These are phyloP conservation scores for Monilinia laxa DNA, from an alignment of 2,329 filamentous ascomycete genomes.

Conservation along the genomic window DNA sequence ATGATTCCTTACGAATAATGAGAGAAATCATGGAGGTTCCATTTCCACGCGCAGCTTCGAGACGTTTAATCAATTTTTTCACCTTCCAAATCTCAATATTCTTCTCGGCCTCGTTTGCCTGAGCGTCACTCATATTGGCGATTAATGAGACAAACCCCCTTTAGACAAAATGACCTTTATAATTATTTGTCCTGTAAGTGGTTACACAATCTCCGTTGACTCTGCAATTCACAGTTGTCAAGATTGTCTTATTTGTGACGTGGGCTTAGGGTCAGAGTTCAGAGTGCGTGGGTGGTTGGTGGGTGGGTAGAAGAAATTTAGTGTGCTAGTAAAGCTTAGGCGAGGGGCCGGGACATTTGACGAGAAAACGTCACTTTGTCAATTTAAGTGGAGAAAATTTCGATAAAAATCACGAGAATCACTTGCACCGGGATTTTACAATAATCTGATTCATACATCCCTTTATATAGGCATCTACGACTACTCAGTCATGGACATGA, in stretches of 20 bases:
- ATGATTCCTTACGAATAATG: slow-evolving; percentile 76
- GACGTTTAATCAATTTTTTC: slow-evolving; percentile 99
- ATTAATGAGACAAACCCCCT: slow-evolving; percentile 26
- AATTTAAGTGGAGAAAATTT: neutral
- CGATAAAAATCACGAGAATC: neutral
- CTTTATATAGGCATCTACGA: neutral
- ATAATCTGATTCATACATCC: neutral
- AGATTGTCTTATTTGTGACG: slow-evolving; percentile 21
- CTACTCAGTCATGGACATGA: too few relatives aligned
- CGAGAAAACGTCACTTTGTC: neutral
- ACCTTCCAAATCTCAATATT: slow-evolving; percentile 96
- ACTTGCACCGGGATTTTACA: neutral
- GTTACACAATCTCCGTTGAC: slow-evolving; percentile 17
- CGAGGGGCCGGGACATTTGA: slow-evolving; percentile 13
- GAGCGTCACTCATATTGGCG: slow-evolving; percentile 78
- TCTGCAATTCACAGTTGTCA: slow-evolving; percentile 22
- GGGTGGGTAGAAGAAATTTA: slow-evolving; percentile 18
- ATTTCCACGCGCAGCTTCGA: slow-evolving; percentile 95
- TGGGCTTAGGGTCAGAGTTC: slow-evolving; percentile 12
- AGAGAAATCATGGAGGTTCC: slow-evolving; percentile 99
- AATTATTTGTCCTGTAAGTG: slow-evolving; percentile 10
- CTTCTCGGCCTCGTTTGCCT: slow-evolving; percentile 95
- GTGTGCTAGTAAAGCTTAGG: slow-evolving; percentile 20
- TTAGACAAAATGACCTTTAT: slow-evolving; percentile 10
- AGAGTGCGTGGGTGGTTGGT: neutral